These are phyloP conservation scores for Colletotrichum sp. DNA, from an alignment of 2,329 filamentous ascomycete genomes.

Conservation along the genomic window DNA sequence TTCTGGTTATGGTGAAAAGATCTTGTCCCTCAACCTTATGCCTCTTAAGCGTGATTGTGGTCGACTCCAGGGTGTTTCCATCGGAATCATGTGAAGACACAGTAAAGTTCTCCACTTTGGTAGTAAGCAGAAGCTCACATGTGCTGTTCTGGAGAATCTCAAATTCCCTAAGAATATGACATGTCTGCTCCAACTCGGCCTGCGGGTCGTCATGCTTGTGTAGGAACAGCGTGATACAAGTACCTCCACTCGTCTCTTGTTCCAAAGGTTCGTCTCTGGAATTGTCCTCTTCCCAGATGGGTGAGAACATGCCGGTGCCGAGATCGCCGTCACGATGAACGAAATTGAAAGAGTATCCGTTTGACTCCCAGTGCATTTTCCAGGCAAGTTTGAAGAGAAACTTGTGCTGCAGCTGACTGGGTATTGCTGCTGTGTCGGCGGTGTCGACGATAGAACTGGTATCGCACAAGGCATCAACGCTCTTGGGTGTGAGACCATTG, in stretches of 20 bases:
- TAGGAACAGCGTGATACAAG: slow-evolving; percentile 41
- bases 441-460: neutral
- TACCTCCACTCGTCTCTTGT: neutral
- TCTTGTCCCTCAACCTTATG: neutral
- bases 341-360: slow-evolving; percentile 49
- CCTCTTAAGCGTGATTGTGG: neutral
- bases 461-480: slow-evolving; percentile 51
- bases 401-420: slow-evolving; percentile 55
- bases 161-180: slow-evolving; percentile 38
- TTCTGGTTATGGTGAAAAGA: neutral
- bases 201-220: slow-evolving; percentile 28
- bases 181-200: slow-evolving; percentile 17
- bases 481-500: slow-evolving; percentile 44
- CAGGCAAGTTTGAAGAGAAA: slow-evolving; percentile 52
- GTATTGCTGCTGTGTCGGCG: neutral
- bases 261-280: slow-evolving; percentile 20
- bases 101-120: neutral
- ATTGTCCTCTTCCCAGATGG: slow-evolving; percentile 42
- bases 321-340: slow-evolving; percentile 39
- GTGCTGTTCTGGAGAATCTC: slow-evolving; percentile 39
- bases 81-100: neutral
- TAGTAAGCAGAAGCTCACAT: slow-evolving; percentile 42
- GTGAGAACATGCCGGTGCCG: slow-evolving; percentile 57
- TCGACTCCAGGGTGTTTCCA: neutral
- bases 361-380: slow-evolving; percentile 49